Conservation (phyloP, 2,329 filamentous ascomycete species). For the Lecanicillium sp. region DNA sequence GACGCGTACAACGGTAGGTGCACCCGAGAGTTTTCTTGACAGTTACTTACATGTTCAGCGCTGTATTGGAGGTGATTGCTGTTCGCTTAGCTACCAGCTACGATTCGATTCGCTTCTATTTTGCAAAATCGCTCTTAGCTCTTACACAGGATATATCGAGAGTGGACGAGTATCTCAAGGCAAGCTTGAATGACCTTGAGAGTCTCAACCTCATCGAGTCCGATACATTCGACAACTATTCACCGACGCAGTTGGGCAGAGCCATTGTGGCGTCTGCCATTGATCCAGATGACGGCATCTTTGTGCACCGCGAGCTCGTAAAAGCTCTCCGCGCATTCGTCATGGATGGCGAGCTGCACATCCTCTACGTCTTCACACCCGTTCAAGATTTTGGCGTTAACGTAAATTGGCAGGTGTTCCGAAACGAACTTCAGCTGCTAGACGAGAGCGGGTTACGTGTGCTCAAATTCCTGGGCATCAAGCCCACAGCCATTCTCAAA, state of each 20-base stretch:
- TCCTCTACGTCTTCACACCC: slow-evolving; percentile 72
- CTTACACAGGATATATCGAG: slow-evolving; percentile 46
- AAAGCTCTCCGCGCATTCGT: slow-evolving; percentile 66
- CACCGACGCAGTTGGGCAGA: slow-evolving; percentile 59
- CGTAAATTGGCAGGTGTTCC: slow-evolving; percentile 68
- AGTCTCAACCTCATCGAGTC: slow-evolving; percentile 48
- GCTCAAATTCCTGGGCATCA: slow-evolving; percentile 61
- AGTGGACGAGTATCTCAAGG: slow-evolving; percentile 49
- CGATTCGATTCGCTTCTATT: slow-evolving; percentile 61
- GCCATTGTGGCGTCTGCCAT: slow-evolving; percentile 69
- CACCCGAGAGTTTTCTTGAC: not conserved
- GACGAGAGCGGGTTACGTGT: slow-evolving; percentile 68
- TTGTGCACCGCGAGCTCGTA: slow-evolving; percentile 63
- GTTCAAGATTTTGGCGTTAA: slow-evolving; percentile 51
- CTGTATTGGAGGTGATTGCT: slow-evolving; percentile 64
- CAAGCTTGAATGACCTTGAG: slow-evolving; percentile 53
- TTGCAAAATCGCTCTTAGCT: slow-evolving; percentile 60
- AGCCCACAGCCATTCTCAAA: slow-evolving; percentile 58
- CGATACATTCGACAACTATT: slow-evolving; percentile 46
- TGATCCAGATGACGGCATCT: slow-evolving; percentile 68
- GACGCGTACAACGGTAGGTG: slow-evolving; percentile 57
- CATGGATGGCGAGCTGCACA: slow-evolving; percentile 75
- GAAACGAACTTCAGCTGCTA: slow-evolving; percentile 62
- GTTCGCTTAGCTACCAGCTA: slow-evolving; percentile 61
- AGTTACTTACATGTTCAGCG: slow-evolving; percentile 37